Evolutionary conservation across 2,329 filamentous ascomycete genomes (phyloP).

Genomic region (Xylariaceae sp.): DNA sequence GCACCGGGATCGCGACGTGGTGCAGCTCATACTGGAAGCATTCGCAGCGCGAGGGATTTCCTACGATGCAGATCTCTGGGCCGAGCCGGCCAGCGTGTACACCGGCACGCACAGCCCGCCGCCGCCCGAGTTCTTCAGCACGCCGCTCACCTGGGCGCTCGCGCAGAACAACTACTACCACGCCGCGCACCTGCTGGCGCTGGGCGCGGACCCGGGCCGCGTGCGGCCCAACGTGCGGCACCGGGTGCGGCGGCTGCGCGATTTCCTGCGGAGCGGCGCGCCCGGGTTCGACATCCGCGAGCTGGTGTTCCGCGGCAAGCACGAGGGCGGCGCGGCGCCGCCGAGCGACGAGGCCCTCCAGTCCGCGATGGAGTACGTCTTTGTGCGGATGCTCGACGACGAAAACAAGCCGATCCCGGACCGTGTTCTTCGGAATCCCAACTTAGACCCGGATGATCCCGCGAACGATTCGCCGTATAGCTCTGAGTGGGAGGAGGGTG

Average conservation of each 20-base stretch:
- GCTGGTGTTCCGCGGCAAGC: no score
- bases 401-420: no score
- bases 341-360: no score
- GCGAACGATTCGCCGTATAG: no score
- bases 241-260: slow-evolving; percentile 9
- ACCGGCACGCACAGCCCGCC: background rate
- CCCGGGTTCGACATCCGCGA: no score
- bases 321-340: no score
- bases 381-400: no score
- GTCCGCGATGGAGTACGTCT: no score
- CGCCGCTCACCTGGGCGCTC: background rate
- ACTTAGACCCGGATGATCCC: no score
- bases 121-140: background rate
- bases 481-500: no score
- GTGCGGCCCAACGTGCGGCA: slow-evolving; percentile 8
- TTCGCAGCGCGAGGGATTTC: background rate
- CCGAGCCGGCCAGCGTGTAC: background rate
- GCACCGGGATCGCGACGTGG: background rate
- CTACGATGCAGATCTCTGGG: background rate
- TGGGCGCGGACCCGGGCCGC: background rate
- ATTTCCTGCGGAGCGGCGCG: no score
- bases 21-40: background rate
- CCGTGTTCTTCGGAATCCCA: no score
- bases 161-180: background rate
- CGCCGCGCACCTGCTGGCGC: background rate